phyloP scores from a whole-genome alignment of 176 grass and related monocot genomes.

The Alopecurus myosuroides region DNA sequence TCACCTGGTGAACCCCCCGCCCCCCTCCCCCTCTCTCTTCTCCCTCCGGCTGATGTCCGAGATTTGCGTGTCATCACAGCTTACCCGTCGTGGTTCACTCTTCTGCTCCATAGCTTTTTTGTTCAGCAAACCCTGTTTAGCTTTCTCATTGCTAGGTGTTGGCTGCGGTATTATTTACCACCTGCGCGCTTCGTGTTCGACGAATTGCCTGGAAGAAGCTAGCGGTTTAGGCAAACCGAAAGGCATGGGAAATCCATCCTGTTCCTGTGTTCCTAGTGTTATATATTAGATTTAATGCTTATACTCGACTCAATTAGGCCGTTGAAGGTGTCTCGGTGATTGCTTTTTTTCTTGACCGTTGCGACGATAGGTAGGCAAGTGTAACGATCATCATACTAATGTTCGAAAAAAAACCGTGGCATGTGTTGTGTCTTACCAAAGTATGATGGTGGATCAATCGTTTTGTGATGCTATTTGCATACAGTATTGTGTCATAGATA shows the following conservation, averaged over 20 bases:
- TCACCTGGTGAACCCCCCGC: conserved; percentile 46
- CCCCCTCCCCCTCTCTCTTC: not conserved
- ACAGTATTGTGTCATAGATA: not conserved
- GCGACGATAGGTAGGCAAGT: not conserved
- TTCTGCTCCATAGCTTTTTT: not conserved
- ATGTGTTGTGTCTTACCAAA: not conserved
- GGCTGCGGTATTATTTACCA: not conserved
- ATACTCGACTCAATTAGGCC: too few species aligned
- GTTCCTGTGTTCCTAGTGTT: not conserved
- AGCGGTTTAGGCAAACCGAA: not conserved
- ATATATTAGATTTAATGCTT: not conserved
- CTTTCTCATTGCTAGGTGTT: not conserved
- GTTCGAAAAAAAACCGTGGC: not conserved
- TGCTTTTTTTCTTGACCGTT: not conserved
- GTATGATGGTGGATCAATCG: not conserved
- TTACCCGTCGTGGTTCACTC: not conserved
- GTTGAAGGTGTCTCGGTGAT: not conserved
- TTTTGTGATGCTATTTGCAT: not conserved
- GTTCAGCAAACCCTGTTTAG: not conserved
- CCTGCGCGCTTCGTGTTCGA: conserved; percentile 8
- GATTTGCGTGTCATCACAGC: not conserved
- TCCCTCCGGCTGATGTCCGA: not conserved
- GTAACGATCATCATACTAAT: not conserved
- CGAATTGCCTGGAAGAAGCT: conserved; percentile 7
- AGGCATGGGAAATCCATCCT: not conserved